A percentile compares a stretch with the other conserved stretches of the same genome.
Conservation (phyloP, 768 basidiomycete species). For the Phaffia australis region DNA sequence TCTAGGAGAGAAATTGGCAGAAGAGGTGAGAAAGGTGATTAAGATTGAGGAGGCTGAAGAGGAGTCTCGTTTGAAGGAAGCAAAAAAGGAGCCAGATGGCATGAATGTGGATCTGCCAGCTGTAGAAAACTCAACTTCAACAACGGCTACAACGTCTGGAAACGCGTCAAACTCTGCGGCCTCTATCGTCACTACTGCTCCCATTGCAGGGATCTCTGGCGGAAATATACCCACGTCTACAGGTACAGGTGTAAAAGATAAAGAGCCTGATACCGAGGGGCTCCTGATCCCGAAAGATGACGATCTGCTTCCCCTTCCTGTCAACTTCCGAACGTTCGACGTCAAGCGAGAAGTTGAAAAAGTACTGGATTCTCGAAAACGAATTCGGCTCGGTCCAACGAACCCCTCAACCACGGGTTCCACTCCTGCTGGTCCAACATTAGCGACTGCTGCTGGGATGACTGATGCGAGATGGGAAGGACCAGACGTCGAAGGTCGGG, state of each 20-base stretch:
- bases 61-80: background rate
- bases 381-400: constrained; percentile 76
- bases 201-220: constrained; percentile 35
- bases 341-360: constrained; percentile 81
- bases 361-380: constrained; percentile 79
- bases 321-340: constrained; percentile 71
- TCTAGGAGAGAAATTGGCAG: constrained; percentile 63
- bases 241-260: background rate
- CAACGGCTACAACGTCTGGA: constrained; percentile 28
- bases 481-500: constrained; percentile 16
- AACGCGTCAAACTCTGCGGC: constrained; percentile 44
- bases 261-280: constrained; percentile 41
- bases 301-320: constrained; percentile 71
- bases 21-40: constrained; percentile 67
- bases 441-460: constrained; percentile 46
- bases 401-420: background rate
- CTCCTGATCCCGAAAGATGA: constrained; percentile 50
- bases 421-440: constrained; percentile 35
- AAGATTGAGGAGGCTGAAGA: constrained; percentile 35
- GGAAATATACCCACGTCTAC: background rate
- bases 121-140: background rate
- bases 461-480: constrained; percentile 8
- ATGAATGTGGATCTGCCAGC: constrained; percentile 17
- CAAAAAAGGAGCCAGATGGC: background rate
- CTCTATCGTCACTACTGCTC: constrained; percentile 46